Base-by-base conservation (phyloP, 169 alveolate genomes). In the Plasmodium billcollinsi region DNA sequence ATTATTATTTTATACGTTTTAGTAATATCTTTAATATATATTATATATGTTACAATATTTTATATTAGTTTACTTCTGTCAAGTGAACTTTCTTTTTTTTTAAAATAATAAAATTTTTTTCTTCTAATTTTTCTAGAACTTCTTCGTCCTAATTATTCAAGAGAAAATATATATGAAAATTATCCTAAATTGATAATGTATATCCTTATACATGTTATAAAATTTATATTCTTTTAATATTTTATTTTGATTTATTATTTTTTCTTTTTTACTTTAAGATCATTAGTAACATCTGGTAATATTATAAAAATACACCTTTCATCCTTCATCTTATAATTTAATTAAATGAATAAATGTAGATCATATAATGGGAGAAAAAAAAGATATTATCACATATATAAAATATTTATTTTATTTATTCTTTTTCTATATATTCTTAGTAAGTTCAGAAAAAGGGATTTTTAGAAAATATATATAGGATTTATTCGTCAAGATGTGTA, bases 261-360 rank as follows among this genome's bases (percentile, higher is more conserved):
- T 69, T 62, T 61, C 21, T 67, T 80, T 83, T 61, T 83, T 83
- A 83, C 91, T 83, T 83, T 83, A 58, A 70, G 61, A 67, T 70
- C 59, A 47, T 49, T 58, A n/a, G 91, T 83, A 45, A 83, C 91
- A 62, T 83, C 91, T 45, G 91, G 91, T 2, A 83, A 63, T 39
- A 83, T 83, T 61, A 83, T 59, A 63, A 83, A 83, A 52, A 83
- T 39, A 63, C 91, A 83, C 26, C 85, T 70, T 83, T 83, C 91
- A 49, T 83, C 91, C 50, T 69, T 69, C 91, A 83, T 83, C 45
- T 33, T 62, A 56, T 83, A 61, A 26, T 54, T 70, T 63, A 69
- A 50, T 14, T 50, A 62, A 24, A 59, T 61, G 14, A 20, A 26
- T 49, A 12, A 63, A 52, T 20, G 58, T 52, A 52, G 21, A 52